phyloP scores from a whole-genome alignment of 441 rosid genomes.

The Geranium incanum region DNA sequence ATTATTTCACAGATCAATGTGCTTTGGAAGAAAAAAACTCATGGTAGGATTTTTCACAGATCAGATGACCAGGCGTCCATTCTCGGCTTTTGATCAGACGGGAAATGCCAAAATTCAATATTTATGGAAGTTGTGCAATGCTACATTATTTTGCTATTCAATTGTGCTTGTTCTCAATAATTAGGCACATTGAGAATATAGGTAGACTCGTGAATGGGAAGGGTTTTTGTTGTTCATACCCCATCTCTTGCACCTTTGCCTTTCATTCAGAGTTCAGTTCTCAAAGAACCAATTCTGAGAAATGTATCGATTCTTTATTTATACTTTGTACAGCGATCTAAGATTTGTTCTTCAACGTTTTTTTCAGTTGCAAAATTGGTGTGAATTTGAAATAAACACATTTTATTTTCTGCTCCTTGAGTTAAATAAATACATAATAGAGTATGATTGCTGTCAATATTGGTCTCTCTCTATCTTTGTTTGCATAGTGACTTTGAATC shows the following conservation, averaged over 20 bases:
- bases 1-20: neutral
- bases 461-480: too few relatives aligned
- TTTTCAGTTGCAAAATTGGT: neutral
- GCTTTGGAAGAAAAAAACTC: neutral
- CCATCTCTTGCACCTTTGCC: neutral
- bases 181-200: neutral
- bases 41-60: slow-evolving; percentile 14
- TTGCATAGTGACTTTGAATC: too few relatives aligned
- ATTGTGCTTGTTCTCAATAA: neutral
- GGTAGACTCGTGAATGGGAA: neutral
- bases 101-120: slow-evolving; percentile 3
- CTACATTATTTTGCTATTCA: neutral
- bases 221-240: neutral
- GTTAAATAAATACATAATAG: too few relatives aligned
- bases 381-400: too few relatives aligned
- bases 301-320: neutral
- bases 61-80: neutral
- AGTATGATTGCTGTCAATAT: too few relatives aligned
- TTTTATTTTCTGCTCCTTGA: too few relatives aligned
- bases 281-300: neutral
- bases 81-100: slow-evolving; percentile 5
- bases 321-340: neutral
- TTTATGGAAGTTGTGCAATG: slow-evolving; percentile 23
- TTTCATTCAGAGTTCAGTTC: neutral
- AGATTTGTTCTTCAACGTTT: neutral